Evolutionary conservation across 2,329 filamentous ascomycete genomes (phyloP).

Genomic region (Zelopaecilomyces penicillatus): DNA sequence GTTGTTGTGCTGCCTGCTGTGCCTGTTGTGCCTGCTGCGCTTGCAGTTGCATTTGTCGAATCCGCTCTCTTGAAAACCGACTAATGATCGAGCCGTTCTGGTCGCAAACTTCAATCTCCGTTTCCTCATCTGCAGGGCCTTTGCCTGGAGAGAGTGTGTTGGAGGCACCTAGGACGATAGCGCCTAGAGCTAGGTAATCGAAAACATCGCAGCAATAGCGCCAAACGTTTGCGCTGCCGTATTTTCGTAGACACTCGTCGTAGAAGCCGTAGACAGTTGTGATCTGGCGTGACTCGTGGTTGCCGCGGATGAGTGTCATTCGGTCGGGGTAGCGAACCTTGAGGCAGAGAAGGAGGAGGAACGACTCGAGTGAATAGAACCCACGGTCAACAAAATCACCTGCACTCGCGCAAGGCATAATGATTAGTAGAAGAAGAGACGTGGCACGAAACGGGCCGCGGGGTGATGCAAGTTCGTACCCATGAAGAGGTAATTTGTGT

Average conservation of each 20-base stretch:
- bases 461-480: constrained; percentile 40
- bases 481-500: constrained; percentile 97
- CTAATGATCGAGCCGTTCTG: constrained; percentile 72
- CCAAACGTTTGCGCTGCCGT: constrained; percentile 95
- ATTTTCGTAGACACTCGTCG: constrained; percentile 92
- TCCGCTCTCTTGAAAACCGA: constrained; percentile 51
- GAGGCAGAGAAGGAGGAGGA: constrained; percentile 87
- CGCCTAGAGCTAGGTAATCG: constrained; percentile 87
- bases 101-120: constrained; percentile 91
- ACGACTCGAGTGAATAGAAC: constrained; percentile 96
- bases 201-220: constrained; percentile 96
- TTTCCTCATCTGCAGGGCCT: constrained; percentile 56
- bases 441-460: neutral
- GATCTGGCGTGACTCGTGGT: constrained; percentile 94
- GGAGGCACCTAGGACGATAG: constrained; percentile 82
- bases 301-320: constrained; percentile 91
- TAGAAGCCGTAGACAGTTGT: constrained; percentile 98
- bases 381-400: constrained; percentile 96
- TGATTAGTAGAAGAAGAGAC: neutral
- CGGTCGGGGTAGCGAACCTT: constrained; percentile 97
- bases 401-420: constrained; percentile 21
- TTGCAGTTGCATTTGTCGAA: constrained; percentile 16
- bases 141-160: constrained; percentile 46
- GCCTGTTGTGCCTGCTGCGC: constrained; percentile 9
- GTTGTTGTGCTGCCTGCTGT: constrained; percentile 3